A percentile compares a stretch with the other conserved stretches of the same genome.
Evolutionary conservation across 257 asterid genomes (phyloP).

Genomic region (Solanum dulcamara): DNA sequence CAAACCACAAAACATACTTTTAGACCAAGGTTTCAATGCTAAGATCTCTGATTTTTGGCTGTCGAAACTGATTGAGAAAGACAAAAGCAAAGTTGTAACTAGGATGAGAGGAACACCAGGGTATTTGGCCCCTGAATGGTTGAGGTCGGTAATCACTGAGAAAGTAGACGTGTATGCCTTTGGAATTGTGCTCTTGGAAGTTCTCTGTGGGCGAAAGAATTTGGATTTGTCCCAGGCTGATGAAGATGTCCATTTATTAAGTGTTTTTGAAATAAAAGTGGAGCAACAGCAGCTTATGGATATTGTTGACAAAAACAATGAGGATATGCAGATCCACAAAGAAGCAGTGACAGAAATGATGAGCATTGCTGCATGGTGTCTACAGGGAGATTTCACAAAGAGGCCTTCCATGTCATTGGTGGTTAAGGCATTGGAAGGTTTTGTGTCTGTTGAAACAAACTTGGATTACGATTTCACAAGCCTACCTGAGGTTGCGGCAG

Average conservation of each 20-base stretch:
- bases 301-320: background rate
- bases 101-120: slow-evolving; percentile 20
- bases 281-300: background rate
- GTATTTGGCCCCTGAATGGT: slow-evolving; percentile 18
- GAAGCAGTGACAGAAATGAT: background rate
- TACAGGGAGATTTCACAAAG: slow-evolving; percentile 6
- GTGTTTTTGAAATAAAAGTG: background rate
- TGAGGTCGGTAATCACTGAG: slow-evolving; percentile 5
- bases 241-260: slow-evolving; percentile 4
- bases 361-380: slow-evolving; percentile 12
- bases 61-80: slow-evolving; percentile 8
- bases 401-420: slow-evolving; percentile 1
- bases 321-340: background rate
- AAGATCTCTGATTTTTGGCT: slow-evolving; percentile 14
- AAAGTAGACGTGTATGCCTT: slow-evolving; percentile 15
- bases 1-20: slow-evolving; percentile 17
- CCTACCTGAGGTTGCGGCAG: background rate
- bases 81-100: slow-evolving; percentile 7
- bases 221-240: slow-evolving; percentile 3
- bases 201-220: slow-evolving; percentile 11
- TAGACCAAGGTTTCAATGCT: slow-evolving; percentile 14
- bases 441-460: background rate
- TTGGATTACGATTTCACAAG: background rate
- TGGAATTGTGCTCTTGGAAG: slow-evolving; percentile 13
- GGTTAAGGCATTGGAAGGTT: slow-evolving; percentile 12